Evolutionary conservation across 2,329 filamentous ascomycete genomes (phyloP).

Genomic region (Trichoderma gracile): DNA sequence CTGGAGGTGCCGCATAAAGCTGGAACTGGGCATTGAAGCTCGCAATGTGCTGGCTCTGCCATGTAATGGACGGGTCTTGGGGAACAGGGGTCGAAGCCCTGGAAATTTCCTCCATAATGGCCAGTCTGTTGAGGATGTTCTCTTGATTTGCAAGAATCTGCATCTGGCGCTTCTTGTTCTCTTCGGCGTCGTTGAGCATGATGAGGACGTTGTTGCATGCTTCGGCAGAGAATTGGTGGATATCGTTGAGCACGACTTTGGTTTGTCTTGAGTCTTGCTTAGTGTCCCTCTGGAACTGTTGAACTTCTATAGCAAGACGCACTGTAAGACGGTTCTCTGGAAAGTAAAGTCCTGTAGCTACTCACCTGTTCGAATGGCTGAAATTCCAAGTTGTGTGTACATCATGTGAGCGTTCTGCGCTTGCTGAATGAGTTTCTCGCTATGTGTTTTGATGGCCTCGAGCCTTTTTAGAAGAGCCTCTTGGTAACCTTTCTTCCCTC

Average conservation of each 20-base stretch:
- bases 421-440: constrained; percentile 12
- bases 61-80: background rate
- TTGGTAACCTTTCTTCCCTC: constrained; percentile 8
- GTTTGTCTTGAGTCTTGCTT: background rate
- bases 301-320: background rate
- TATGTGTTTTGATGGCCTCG: background rate
- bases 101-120: background rate
- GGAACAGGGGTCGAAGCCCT: constrained; percentile 4
- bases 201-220: constrained; percentile 2
- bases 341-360: background rate
- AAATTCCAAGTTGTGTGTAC: constrained; percentile 3
- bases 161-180: constrained; percentile 1
- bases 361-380: constrained; percentile 1
- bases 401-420: constrained; percentile 6
- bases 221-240: background rate
- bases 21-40: background rate
- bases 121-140: background rate
- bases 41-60: background rate
- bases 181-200: constrained; percentile 4
- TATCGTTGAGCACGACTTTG: background rate
- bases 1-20: background rate
- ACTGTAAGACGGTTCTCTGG: background rate
- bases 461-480: background rate
- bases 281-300: background rate
- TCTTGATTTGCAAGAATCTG: constrained; percentile 3